phyloP scores from a whole-genome alignment of 805 yeast genomes.

The Metschnikowia picachoensis region DNA sequence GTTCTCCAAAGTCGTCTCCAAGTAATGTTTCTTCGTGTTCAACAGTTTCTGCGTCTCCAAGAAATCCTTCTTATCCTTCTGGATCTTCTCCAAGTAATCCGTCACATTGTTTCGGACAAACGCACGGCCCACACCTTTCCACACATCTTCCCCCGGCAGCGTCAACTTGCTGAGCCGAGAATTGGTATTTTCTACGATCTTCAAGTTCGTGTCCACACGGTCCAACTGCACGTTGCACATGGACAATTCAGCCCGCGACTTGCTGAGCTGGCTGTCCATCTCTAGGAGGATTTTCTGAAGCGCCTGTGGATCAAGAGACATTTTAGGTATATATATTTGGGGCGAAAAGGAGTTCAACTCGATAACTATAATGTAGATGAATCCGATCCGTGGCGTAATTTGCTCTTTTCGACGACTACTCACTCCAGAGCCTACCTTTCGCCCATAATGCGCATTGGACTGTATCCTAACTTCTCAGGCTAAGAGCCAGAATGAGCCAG shows the following conservation, averaged over 20 bases:
- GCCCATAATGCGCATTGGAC: no score
- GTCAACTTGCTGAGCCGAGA: conserved; percentile 47
- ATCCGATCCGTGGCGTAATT: no score
- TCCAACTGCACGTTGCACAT: conserved; percentile 51
- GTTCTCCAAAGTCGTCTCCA: conserved; percentile 73
- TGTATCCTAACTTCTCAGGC: no score
- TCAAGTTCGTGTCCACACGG: conserved; percentile 45
- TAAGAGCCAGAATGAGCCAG: no score
- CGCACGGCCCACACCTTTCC: conserved; percentile 85
- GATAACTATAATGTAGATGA: no score
- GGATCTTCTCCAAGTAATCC: conserved; percentile 47
- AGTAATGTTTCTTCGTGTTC: conserved; percentile 64
- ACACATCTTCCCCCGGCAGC: conserved; percentile 47
- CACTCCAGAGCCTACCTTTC: no score
- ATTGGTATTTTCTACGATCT: conserved; percentile 53
- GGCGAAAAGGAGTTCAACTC: no score
- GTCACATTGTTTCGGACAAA: conserved; percentile 47
- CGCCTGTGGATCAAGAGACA: conserved; percentile 46
- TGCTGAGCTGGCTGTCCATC: conserved; percentile 61
- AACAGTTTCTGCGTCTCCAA: conserved; percentile 59
- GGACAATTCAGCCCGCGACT: conserved; percentile 56
- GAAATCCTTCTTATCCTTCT: conserved; percentile 49
- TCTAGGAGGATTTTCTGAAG: conserved; percentile 56
- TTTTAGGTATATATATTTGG: conserved; percentile 7
- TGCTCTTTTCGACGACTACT: no score